Base-by-base conservation (phyloP, 129 eudicot species). In the Flaveria robusta region DNA sequence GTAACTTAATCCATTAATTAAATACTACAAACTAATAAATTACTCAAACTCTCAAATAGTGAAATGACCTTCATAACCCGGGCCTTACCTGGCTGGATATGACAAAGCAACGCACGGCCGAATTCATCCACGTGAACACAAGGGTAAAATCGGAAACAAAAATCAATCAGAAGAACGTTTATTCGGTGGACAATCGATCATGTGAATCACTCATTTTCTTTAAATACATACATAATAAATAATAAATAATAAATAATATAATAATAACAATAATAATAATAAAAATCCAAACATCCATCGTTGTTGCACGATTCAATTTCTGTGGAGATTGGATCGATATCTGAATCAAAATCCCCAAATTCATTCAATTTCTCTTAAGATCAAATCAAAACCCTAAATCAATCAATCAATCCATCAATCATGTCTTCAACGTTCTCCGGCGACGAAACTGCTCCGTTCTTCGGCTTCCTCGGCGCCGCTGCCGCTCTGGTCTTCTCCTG, bases 381-480 rank as follows among this genome's bases (percentile, higher is more conserved):
- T n/a, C 59, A 52, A 15, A 52, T 18, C 24, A n/a, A 52, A 52
- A 52, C 59, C 59, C 59, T 52, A 52, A 19, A 18, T 47, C 52
- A 47, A 47, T 47, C 52, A 47, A 47, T 31, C 37, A 31, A 31
- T 31, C 37, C 0, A 31, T 13, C 52, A 14, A 47, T 47, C 52
- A 47, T 47, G 52, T 47, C 52, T 14, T 47, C 52, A 47, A 47
- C 52, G n/a, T 47, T 47, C 52, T 47, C 52, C 52, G 52, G 52
- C 52, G 52, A 47, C 7, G 52, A 47, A 13, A 47, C 52, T 13
- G 52, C 52, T 47, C 52, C 52, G 52, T 47, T 47, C 14, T 47
- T 47, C 52, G 52, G 52, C n/a, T 47, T 47, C 52, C 52, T 47
- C n/a, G 52, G 52, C n/a, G 59, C 59, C 23, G 59, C 59, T 52